These are phyloP conservation scores for Aspergillus sp. DNA, from an alignment of 2,329 filamentous ascomycete species.

Conservation along the genomic window DNA sequence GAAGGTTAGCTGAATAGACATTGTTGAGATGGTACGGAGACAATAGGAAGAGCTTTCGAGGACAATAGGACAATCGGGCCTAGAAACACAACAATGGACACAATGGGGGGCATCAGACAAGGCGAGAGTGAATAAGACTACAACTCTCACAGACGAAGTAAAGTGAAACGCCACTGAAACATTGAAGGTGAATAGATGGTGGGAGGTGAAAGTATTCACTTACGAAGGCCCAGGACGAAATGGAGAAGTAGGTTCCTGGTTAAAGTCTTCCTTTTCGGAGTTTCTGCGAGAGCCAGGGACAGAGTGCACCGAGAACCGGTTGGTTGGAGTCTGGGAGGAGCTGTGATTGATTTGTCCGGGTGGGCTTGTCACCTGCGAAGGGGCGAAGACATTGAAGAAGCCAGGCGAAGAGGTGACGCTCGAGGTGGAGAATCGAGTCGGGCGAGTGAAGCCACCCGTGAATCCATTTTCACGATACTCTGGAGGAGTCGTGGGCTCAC, in stretches of 20 bases:
- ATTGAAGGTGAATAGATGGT: not conserved
- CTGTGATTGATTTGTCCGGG: constrained; percentile 59
- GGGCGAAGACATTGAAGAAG: constrained; percentile 67
- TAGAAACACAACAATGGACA: not conserved
- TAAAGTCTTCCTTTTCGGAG: constrained; percentile 84
- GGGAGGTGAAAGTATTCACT: constrained; percentile 46
- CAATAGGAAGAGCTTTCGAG: not conserved
- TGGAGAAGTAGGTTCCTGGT: constrained; percentile 57
- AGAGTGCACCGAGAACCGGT: constrained; percentile 76
- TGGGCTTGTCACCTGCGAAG: constrained; percentile 77
- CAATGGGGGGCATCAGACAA: not conserved
- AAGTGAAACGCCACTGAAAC: not conserved
- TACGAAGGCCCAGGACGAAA: constrained; percentile 75
- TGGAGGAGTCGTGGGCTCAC: constrained; percentile 92
- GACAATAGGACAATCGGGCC: not conserved
- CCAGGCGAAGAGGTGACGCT: constrained; percentile 81
- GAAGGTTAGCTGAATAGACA: constrained; percentile 1
- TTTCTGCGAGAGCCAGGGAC: constrained; percentile 84
- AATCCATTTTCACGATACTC: constrained; percentile 85
- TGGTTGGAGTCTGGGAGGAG: constrained; percentile 51
- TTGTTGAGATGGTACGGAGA: not conserved
- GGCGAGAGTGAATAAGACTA: too few relatives aligned
- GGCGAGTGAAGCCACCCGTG: constrained; percentile 74
- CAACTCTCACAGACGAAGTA: not conserved
- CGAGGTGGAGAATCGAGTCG: constrained; percentile 84